Percentiles rank a stretch among this genome's conserved stretches.
phyloP scores from a whole-genome alignment of 129 eudicot genomes.

The Tagetes erecta region DNA sequence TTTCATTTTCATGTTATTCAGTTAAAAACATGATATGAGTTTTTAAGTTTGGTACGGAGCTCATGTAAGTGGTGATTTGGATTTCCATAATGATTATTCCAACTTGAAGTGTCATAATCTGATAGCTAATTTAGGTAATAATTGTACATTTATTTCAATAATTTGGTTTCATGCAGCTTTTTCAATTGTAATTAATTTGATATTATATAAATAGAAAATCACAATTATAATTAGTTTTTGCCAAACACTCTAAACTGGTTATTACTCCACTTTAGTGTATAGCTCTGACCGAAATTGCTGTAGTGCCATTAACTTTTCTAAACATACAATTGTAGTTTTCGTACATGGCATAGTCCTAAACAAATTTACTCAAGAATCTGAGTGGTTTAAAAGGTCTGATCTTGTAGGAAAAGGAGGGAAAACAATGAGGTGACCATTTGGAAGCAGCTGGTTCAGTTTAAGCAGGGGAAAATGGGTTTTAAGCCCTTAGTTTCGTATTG shows the following conservation, averaged over 20 bases:
- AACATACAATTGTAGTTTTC: not conserved
- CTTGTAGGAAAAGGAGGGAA: slow-evolving; percentile 32
- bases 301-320: not conserved
- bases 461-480: slow-evolving; percentile 54
- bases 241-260: slow-evolving; percentile 6
- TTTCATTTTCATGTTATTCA: not conserved
- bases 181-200: not conserved
- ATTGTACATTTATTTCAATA: not conserved
- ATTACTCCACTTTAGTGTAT: not conserved
- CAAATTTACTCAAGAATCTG: not conserved
- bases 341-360: not conserved
- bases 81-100: not conserved
- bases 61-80: slow-evolving; percentile 14
- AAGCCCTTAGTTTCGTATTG: slow-evolving; percentile 68
- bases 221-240: not conserved
- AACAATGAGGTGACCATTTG: slow-evolving; percentile 8
- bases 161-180: not conserved
- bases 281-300: too few relatives aligned
- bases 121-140: not conserved
- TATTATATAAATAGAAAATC: not conserved
- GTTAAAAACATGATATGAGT: slow-evolving; percentile 2
- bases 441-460: slow-evolving; percentile 11
- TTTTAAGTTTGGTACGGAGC: not conserved
- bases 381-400: slow-evolving; percentile 7
- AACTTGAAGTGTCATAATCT: not conserved